Evolutionary conservation across 2,329 filamentous ascomycete species (phyloP).

Genomic region (Colletotrichum camelliae): DNA sequence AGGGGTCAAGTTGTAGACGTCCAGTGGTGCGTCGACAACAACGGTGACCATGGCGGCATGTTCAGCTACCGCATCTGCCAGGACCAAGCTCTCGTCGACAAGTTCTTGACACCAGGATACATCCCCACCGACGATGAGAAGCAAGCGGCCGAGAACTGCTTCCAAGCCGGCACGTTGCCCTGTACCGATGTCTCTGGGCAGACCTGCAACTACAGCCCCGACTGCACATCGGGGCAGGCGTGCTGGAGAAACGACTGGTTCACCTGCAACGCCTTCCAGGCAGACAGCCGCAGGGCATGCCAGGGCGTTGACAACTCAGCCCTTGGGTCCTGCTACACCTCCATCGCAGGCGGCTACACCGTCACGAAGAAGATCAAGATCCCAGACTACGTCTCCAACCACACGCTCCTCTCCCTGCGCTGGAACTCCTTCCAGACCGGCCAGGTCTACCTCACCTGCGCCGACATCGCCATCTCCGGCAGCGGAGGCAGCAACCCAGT

Average conservation of each 20-base stretch:
- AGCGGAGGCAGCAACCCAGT: constrained; percentile 18
- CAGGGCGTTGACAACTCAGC: constrained; percentile 51
- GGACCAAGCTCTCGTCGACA: constrained; percentile 54
- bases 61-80: constrained; percentile 60
- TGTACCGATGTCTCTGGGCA: constrained; percentile 58
- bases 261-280: constrained; percentile 53
- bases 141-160: constrained; percentile 58
- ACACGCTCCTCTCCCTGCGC: constrained; percentile 56
- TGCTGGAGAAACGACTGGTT: constrained; percentile 61
- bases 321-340: constrained; percentile 52
- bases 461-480: constrained; percentile 52
- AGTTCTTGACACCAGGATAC: constrained; percentile 51
- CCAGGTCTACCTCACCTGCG: constrained; percentile 59
- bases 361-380: constrained; percentile 57
- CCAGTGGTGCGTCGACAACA: constrained; percentile 61
- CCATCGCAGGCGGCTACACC: constrained; percentile 58
- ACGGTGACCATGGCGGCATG: constrained; percentile 63
- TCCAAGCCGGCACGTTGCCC: constrained; percentile 49
- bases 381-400: constrained; percentile 51
- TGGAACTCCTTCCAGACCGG: constrained; percentile 62
- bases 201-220: constrained; percentile 51
- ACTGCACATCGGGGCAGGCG: constrained; percentile 47
- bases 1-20: constrained; percentile 53
- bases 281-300: constrained; percentile 40
- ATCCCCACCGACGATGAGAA: constrained; percentile 57